Evolutionary conservation across 1,139 yeast genomes (phyloP), one percentile per base, ranked within the genome.

Genomic region (Pichia norvegensis): DNA sequence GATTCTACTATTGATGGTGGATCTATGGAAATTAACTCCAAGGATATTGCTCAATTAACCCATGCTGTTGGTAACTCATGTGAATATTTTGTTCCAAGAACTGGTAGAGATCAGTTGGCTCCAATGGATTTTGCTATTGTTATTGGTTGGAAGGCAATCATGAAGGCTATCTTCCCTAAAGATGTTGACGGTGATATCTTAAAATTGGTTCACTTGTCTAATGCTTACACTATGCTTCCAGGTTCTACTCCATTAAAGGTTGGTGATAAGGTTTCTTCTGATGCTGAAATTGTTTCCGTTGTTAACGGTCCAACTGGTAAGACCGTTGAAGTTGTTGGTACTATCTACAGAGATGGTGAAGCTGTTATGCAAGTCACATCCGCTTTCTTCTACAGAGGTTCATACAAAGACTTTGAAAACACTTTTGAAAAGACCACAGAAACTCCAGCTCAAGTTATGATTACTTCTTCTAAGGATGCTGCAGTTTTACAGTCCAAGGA

Each of bases 41-140:
- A 82, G 67, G 87, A 80, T 53, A 85, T 92, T 64, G 77, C 90
- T 54, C 96, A 90, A 66, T 87, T 92, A 66, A 90, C 96, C 37
- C 97, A 90, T 60, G 97, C 97, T 52, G 86, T 92, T 65, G 97
- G 97, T 60, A 92, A 92, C 78, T 85, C 85, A 57, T 88, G 96
- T 67, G 97, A 90, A 69, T 96, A 95, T 48, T 92, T 88, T 59
- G 96, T 90, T 53, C 76, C 82, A 52, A 81, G 95, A 72, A 79
- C 86, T 45, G 95, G 95, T 56, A 84, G 85, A 68, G 76, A 74
- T 43, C 81, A 88, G 50, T 75, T 80, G 59, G 98, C 98, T 45
- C 99, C 99, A 61, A 92, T 92, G 97, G 99, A 92, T 73, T 94
- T 90, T 64, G 97, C 98, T 45, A 92, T 92, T 67, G 97, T 94